A percentile compares a stretch with the other conserved stretches of the same genome.
These are phyloP conservation scores for Acanthamoeba castellanii DNA, from an alignment of 208 protist species.

Conservation along the genomic window DNA sequence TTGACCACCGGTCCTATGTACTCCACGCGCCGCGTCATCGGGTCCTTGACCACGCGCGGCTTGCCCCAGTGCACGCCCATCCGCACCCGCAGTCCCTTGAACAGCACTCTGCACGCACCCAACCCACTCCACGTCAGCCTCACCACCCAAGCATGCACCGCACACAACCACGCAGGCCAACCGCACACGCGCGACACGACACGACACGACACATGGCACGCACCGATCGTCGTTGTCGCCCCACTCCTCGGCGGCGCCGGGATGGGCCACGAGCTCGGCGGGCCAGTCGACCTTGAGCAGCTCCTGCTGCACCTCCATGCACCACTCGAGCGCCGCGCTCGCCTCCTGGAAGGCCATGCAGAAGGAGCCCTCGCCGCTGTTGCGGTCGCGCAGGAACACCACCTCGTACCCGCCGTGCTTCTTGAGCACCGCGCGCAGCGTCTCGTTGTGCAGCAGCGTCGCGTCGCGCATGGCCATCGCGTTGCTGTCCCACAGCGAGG, in stretches of 20 bases:
- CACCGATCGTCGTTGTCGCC: conserved; percentile 20
- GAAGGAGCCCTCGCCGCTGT: conserved; percentile 73
- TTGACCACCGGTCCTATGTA: neutral
- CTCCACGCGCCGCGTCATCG: conserved; percentile 8
- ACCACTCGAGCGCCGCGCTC: neutral
- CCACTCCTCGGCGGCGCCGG: conserved; percentile 67
- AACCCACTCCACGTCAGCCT: no score
- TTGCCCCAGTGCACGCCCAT: conserved; percentile 39
- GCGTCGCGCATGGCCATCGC: conserved; percentile 3
- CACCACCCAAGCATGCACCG: no score
- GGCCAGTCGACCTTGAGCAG: conserved; percentile 32
- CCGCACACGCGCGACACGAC: no score
- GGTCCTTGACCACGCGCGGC: neutral
- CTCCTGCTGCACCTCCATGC: conserved; percentile 41
- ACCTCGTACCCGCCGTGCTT: conserved; percentile 32
- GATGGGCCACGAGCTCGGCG: neutral
- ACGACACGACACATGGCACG: no score
- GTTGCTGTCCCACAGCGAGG: conserved; percentile 19
- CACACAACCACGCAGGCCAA: no score
- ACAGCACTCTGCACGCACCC: neutral
- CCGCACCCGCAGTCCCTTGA: conserved; percentile 29
- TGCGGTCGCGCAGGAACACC: neutral
- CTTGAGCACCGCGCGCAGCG: neutral
- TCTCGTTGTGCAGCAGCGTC: conserved; percentile 34
- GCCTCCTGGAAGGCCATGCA: conserved; percentile 71